These are phyloP conservation scores for Ophiocordyceps polyrhachis-furcata DNA, from an alignment of 2,329 filamentous ascomycete genomes.

Conservation along the genomic window DNA sequence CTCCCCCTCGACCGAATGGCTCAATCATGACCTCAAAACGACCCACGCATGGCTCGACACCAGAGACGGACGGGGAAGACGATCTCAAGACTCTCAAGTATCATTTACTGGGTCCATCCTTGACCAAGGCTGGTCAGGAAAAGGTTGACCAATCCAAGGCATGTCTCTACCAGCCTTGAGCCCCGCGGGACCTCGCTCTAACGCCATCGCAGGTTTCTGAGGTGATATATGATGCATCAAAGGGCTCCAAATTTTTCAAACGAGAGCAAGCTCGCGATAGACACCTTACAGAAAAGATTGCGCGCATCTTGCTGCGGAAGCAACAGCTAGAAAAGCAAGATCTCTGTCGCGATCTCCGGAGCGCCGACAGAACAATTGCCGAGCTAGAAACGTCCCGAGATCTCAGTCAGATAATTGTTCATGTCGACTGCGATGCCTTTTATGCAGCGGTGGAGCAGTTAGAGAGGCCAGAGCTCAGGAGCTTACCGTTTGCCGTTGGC, in stretches of 20 bases:
- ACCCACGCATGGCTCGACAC: background rate
- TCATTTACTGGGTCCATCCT: conserved; percentile 69
- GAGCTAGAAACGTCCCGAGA: conserved; percentile 66
- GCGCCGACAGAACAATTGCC: conserved; percentile 63
- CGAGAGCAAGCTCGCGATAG: conserved; percentile 75
- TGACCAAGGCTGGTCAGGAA: conserved; percentile 88
- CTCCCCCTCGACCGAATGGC: background rate
- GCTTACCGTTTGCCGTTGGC: conserved; percentile 83
- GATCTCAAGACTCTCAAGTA: conserved; percentile 54
- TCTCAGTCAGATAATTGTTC: conserved; percentile 67
- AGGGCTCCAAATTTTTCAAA: conserved; percentile 90
- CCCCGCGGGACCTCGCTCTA: conserved; percentile 1
- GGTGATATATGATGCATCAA: conserved; percentile 91
- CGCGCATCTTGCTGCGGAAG: conserved; percentile 59
- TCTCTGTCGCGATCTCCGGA: conserved; percentile 50
- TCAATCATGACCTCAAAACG: background rate
- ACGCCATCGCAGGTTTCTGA: conserved; percentile 55
- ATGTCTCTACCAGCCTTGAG: background rate
- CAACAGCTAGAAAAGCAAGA: conserved; percentile 57
- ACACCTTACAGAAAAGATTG: conserved; percentile 69
- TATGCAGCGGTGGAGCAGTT: conserved; percentile 86
- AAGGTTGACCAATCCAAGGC: conserved; percentile 81
- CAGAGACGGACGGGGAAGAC: conserved; percentile 14
- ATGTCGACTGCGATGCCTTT: conserved; percentile 95
- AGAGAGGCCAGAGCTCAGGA: conserved; percentile 64